Evolutionary conservation across 164 flowering plant genomes (phyloP), one percentile per base, ranked within the genome.

Genomic region (Dillenia turbinata): DNA sequence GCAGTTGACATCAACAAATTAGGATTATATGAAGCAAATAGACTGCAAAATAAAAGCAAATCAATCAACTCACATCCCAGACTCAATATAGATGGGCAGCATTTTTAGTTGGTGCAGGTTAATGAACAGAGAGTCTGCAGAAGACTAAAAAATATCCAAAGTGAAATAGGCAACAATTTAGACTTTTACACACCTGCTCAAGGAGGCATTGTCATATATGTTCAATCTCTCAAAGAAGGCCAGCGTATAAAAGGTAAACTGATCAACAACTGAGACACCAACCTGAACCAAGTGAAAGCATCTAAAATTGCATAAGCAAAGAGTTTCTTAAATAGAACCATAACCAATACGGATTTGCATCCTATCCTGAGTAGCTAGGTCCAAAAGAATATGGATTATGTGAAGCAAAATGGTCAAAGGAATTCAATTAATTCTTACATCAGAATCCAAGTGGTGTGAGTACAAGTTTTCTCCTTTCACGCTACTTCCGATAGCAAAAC

Each of bases 401-500:
- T 33, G 40, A 33, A 0, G 9, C 49, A 45, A 43, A 44, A 56
- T 24, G 56, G 22, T 9, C 47, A 52, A 11, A 44, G 33, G 46
- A 16, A 26, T 7, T 54, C 61, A 66, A 62, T 57, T 12, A 17
- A 50, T 10, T 59, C 99, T 80, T 87, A 95, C 99, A 82, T 95
- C 97, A 54, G 99, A 72, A 60, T 95, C 99, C 73, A 95, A 77
- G 75, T 95, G 99, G 81, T 90, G 99, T 19, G 99, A 95, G 63
- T 95, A 95, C 10, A 97, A 95, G 76, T 90, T 95, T 81, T 95
- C 97, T 54, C 92, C 97, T 83, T 92, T 95, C 88, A 72, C 75
- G 80, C 99, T 95, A 72, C 99, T 92, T 66, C 99, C 99, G 76
- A 92, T 92, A 17, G 99, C 88, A 95, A 74, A 77, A 92, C 97